These are phyloP conservation scores for Aspergillus quadrilineatus DNA, from an alignment of 2,329 filamentous ascomycete genomes.

Conservation along the genomic window DNA sequence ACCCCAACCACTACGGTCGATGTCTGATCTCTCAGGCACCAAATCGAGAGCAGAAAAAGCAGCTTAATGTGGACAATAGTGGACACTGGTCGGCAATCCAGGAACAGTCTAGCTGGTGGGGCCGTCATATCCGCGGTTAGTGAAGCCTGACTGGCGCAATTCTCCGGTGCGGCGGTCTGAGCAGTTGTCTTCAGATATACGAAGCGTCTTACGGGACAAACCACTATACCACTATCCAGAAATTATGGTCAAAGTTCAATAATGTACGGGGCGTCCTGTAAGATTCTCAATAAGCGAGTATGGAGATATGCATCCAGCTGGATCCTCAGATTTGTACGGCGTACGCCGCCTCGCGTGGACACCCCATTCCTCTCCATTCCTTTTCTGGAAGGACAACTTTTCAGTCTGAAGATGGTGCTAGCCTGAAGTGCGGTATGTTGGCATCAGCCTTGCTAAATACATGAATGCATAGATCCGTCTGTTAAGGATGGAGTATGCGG, in stretches of 20 bases:
- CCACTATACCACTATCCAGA: background rate
- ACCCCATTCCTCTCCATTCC: background rate
- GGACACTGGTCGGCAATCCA: conserved; percentile 14
- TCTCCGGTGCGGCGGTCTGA: conserved; percentile 22
- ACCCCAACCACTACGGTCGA: background rate
- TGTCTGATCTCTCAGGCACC: background rate
- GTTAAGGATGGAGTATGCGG: background rate
- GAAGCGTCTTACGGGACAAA: too few species aligned
- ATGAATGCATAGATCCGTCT: conserved; percentile 1
- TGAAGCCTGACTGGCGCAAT: conserved; percentile 17
- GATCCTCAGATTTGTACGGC: background rate
- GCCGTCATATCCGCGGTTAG: conserved; percentile 27
- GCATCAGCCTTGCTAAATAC: conserved; percentile 16
- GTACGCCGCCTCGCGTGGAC: background rate
- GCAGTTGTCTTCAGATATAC: background rate
- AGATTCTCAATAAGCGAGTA: background rate
- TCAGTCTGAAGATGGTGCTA: conserved; percentile 7
- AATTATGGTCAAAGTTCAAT: background rate
- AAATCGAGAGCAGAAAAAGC: conserved; percentile 28
- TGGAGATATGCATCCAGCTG: background rate
- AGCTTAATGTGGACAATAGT: conserved; percentile 17
- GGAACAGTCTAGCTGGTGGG: conserved; percentile 30
- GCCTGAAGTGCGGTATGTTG: conserved; percentile 14
- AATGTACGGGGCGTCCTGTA: too few species aligned
- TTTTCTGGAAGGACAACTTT: background rate